Percentiles rank a stretch among this genome's conserved stretches.
These are phyloP conservation scores for Trichoderma sp. DNA, from an alignment of 2,329 filamentous ascomycete species.

Conservation along the genomic window DNA sequence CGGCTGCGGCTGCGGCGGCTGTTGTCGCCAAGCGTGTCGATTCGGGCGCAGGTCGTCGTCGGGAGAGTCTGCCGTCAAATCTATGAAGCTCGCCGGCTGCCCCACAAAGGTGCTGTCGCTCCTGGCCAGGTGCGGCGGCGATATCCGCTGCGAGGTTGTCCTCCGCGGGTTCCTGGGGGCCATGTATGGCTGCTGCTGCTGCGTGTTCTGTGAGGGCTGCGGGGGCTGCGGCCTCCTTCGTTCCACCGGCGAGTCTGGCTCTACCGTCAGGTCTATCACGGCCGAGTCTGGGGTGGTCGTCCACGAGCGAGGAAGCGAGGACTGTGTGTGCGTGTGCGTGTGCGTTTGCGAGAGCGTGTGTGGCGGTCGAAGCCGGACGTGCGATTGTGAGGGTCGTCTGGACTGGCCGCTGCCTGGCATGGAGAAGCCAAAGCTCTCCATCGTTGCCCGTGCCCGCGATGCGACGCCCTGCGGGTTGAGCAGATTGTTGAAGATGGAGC, in stretches of 20 bases:
- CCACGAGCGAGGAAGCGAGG: neutral
- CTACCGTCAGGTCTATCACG: constrained; percentile 56
- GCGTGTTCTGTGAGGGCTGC: constrained; percentile 37
- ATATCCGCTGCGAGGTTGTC: constrained; percentile 47
- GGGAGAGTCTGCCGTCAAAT: constrained; percentile 55
- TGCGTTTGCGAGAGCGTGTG: neutral
- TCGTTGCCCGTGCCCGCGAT: constrained; percentile 6
- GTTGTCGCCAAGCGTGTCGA: constrained; percentile 27
- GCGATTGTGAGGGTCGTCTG: neutral
- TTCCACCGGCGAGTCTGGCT: constrained; percentile 52
- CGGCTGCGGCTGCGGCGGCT: constrained; percentile 28
- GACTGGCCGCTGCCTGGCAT: neutral
- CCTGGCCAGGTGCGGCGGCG: constrained; percentile 48
- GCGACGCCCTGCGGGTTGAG: constrained; percentile 23
- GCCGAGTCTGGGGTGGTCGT: constrained; percentile 30
- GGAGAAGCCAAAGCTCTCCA: neutral
- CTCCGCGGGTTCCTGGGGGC: constrained; percentile 45
- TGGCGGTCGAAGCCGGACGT: constrained; percentile 15
- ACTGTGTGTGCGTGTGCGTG: neutral
- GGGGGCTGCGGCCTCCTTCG: constrained; percentile 41
- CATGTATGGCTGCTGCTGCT: constrained; percentile 11
- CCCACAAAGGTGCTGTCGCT: constrained; percentile 51
- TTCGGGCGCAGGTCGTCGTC: constrained; percentile 38
- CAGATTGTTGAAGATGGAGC: constrained; percentile 23
- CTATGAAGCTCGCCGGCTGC: constrained; percentile 49